Percentiles rank a stretch among this genome's conserved stretches.
Evolutionary conservation across 2,329 filamentous ascomycete genomes (phyloP).

Genomic region (Fusarium nisikadoi): DNA sequence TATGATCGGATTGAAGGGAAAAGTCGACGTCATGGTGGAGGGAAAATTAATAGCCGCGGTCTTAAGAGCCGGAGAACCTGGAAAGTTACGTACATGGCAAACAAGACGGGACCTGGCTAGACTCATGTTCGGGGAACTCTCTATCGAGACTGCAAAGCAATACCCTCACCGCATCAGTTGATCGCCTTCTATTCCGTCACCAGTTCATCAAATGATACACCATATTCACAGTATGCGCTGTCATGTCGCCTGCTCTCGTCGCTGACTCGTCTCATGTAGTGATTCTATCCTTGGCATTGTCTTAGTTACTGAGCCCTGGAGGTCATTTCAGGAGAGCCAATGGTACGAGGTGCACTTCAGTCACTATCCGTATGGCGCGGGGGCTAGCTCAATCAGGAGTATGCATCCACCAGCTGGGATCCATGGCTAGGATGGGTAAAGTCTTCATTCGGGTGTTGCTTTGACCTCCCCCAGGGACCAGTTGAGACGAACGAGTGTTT

Average conservation of each 20-base stretch:
- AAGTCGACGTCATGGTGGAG: constrained; percentile 26
- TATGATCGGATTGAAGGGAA: background rate
- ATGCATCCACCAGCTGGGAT: background rate
- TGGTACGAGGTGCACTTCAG: constrained; percentile 16
- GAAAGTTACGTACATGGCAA: background rate
- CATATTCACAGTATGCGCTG: background rate
- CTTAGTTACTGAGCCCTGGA: constrained; percentile 5
- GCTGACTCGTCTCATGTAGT: constrained; percentile 19
- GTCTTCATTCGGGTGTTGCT: constrained; percentile 3
- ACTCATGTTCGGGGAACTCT: background rate
- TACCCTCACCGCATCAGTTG: background rate
- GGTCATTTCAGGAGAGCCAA: constrained; percentile 39
- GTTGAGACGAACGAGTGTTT: constrained; percentile 21
- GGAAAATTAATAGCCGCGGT: constrained; percentile 14
- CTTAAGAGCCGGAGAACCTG: constrained; percentile 11
- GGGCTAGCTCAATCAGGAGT: constrained; percentile 30
- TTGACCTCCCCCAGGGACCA: background rate
- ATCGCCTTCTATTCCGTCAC: background rate
- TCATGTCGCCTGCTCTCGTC: background rate
- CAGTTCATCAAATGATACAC: background rate
- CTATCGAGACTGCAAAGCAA: background rate
- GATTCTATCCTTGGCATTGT: constrained; percentile 18
- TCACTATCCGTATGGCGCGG: constrained; percentile 29
- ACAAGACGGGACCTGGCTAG: background rate
- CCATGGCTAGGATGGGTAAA: constrained; percentile 2